These are phyloP conservation scores for Podospora australis DNA, from an alignment of 495 filamentous ascomycete genomes.

Conservation along the genomic window DNA sequence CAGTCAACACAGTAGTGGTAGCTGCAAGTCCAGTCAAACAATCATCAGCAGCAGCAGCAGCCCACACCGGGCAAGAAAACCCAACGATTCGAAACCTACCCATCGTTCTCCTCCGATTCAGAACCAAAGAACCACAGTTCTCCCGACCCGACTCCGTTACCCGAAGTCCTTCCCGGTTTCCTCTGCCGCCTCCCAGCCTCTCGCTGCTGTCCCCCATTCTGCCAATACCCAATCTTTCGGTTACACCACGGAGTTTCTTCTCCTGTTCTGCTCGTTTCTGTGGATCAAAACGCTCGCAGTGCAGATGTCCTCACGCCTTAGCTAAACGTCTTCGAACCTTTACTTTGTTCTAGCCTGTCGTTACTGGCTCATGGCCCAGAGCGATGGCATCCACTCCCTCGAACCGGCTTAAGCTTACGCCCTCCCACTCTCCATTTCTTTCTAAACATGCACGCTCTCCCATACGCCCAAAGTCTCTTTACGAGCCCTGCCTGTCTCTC, in stretches of 20 bases:
- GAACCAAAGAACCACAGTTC: no score
- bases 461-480: slow-evolving; percentile 30
- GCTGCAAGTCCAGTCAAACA: no score
- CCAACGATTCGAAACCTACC: no score
- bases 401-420: slow-evolving; percentile 67
- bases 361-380: slow-evolving; percentile 44
- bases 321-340: slow-evolving; percentile 6
- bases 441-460: slow-evolving; percentile 57
- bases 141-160: no score
- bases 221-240: background rate
- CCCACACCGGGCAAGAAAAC: no score
- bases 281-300: no score
- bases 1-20: no score
- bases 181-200: slow-evolving; percentile 1
- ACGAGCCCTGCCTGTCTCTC: slow-evolving; percentile 58
- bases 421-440: slow-evolving; percentile 69
- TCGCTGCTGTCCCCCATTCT: slow-evolving; percentile 5
- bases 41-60: no score
- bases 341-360: background rate
- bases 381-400: slow-evolving; percentile 52
- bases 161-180: background rate
- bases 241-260: slow-evolving; percentile 5
- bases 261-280: background rate
- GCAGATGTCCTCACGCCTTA: slow-evolving; percentile 13
- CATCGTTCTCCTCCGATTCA: background rate